A percentile compares a stretch with the other conserved stretches of the same genome.
Evolutionary conservation across 2,329 filamentous ascomycete genomes (phyloP).

Genomic region (Massarina eburnea): DNA sequence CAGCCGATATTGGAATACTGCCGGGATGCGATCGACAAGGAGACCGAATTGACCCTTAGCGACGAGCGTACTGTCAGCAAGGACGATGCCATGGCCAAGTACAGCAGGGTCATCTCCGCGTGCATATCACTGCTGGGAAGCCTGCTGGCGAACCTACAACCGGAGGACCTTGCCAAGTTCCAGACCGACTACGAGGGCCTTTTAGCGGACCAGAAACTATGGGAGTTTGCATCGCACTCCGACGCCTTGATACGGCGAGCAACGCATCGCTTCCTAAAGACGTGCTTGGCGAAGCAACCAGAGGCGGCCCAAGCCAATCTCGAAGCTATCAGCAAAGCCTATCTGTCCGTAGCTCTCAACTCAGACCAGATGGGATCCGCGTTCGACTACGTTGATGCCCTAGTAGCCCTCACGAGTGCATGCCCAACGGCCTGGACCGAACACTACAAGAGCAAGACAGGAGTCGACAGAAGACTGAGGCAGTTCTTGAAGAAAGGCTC

Average conservation of each 20-base stretch:
- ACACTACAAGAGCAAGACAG: conserved; percentile 60
- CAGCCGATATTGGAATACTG: conserved; percentile 79
- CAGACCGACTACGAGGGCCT: conserved; percentile 65
- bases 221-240: conserved; percentile 59
- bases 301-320: conserved; percentile 41
- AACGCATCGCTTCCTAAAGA: conserved; percentile 58
- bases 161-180: conserved; percentile 61
- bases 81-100: conserved; percentile 86
- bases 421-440: conserved; percentile 75
- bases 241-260: conserved; percentile 62
- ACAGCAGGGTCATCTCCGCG: conserved; percentile 72
- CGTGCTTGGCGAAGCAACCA: conserved; percentile 51
- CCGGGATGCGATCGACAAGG: conserved; percentile 71
- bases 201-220: conserved; percentile 63
- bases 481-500: conserved; percentile 82
- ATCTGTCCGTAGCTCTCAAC: conserved; percentile 74
- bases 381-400: conserved; percentile 66
- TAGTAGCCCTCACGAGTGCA: conserved; percentile 65
- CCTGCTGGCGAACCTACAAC: conserved; percentile 49
- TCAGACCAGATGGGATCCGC: conserved; percentile 74
- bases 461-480: conserved; percentile 61
- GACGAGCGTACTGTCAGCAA: conserved; percentile 81
- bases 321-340: conserved; percentile 64
- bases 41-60: conserved; percentile 80
- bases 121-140: conserved; percentile 58